Evolutionary conservation across 768 basidiomycete species (phyloP).

Genomic region (Lactifluus rugatus): DNA sequence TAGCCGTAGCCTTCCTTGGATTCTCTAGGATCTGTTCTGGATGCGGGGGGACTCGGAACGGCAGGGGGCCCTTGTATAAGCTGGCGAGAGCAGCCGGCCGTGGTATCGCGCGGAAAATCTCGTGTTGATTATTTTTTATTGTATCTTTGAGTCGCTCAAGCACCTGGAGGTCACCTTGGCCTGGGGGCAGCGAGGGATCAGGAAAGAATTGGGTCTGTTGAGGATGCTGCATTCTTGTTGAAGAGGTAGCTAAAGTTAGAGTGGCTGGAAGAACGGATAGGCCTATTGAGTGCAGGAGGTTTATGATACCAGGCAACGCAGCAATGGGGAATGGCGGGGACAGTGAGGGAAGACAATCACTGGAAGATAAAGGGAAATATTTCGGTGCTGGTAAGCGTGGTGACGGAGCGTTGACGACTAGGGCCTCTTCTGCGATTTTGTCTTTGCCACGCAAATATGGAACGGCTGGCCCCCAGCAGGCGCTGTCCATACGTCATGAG

Average conservation of each 20-base stretch:
- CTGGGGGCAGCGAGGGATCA: constrained; percentile 33
- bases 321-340: neutral
- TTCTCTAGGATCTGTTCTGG: constrained; percentile 27
- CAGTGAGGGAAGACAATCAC: neutral
- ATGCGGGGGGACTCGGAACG: constrained; percentile 26
- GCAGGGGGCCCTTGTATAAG: constrained; percentile 50
- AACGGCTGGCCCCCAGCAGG: neutral
- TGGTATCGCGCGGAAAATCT: constrained; percentile 56
- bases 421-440: constrained; percentile 51
- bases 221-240: constrained; percentile 8
- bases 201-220: constrained; percentile 13
- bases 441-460: constrained; percentile 52
- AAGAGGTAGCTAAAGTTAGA: constrained; percentile 18
- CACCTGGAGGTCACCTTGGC: constrained; percentile 59
- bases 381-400: constrained; percentile 40
- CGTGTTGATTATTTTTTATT: constrained; percentile 66
- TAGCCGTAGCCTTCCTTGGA: constrained; percentile 12
- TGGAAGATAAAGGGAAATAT: neutral
- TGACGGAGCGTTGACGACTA: constrained; percentile 58
- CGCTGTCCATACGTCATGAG: neutral
- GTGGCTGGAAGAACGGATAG: constrained; percentile 7
- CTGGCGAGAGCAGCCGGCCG: constrained; percentile 54
- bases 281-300: constrained; percentile 25
- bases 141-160: constrained; percentile 65
- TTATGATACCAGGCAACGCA: neutral